Conservation (phyloP, 192 early-diverging fungal genomes). For the Umbelopsis sp. region DNA sequence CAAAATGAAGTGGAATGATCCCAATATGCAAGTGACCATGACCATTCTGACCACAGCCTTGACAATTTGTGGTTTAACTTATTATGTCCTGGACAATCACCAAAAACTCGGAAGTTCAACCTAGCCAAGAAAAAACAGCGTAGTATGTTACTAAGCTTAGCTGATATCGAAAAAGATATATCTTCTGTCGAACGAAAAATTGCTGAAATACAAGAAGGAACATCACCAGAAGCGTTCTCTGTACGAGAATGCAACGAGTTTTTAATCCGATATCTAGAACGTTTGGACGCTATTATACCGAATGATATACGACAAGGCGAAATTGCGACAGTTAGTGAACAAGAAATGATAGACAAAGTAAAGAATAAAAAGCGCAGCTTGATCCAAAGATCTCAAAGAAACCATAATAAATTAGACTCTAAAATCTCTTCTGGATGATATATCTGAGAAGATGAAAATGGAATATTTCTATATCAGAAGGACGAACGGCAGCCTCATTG, state of each 20-base stretch:
- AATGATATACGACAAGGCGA: not conserved
- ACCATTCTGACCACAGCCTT: not conserved
- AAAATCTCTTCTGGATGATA: not conserved
- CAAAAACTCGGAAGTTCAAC: not conserved
- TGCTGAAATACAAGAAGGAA: not conserved
- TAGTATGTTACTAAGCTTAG: not conserved
- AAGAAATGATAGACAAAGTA: not conserved
- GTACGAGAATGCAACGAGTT: not conserved
- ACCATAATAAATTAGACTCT: not conserved
- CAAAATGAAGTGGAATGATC: not conserved
- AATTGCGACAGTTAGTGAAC: not conserved
- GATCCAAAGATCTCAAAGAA: not conserved
- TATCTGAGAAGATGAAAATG: no score
- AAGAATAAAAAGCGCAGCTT: not conserved
- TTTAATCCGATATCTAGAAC: not conserved
- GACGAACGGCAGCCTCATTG: no score
- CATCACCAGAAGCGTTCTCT: not conserved
- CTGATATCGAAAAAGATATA: not conserved
- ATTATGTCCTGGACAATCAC: not conserved
- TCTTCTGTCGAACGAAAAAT: not conserved
- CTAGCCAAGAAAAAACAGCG: not conserved
- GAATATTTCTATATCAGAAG: no score
- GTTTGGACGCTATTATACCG: not conserved
- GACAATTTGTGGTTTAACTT: not conserved
- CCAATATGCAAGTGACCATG: not conserved